These are phyloP conservation scores for Quillaja saponaria DNA, from an alignment of 306 rosid species.

Conservation along the genomic window DNA sequence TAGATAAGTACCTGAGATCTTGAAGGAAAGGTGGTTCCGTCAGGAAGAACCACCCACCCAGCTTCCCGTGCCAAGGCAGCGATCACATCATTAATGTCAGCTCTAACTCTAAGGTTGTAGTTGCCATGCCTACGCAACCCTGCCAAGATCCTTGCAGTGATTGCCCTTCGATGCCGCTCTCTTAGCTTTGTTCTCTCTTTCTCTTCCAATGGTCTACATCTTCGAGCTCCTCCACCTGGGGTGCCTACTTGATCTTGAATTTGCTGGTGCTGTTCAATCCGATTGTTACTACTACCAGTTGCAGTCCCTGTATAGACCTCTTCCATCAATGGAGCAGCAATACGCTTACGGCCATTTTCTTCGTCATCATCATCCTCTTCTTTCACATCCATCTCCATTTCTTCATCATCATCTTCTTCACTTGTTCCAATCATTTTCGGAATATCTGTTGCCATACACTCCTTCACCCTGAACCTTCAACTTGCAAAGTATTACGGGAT, in stretches of 20 bases:
- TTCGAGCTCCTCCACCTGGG: slow-evolving; percentile 75
- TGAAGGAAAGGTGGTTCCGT: slow-evolving; percentile 91
- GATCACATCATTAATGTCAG: slow-evolving; percentile 95
- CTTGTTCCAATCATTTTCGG: slow-evolving; percentile 77
- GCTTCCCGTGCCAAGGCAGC: slow-evolving; percentile 96
- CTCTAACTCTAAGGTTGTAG: slow-evolving; percentile 96
- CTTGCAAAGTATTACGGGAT: slow-evolving; percentile 19
- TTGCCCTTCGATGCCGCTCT: slow-evolving; percentile 97
- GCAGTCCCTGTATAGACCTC: slow-evolving; percentile 69
- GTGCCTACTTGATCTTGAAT: slow-evolving; percentile 71
- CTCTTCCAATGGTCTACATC: slow-evolving; percentile 92
- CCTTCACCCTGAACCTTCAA: slow-evolving; percentile 31
- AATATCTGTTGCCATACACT: slow-evolving; percentile 73
- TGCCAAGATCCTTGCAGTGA: slow-evolving; percentile 94
- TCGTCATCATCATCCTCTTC: slow-evolving; percentile 76
- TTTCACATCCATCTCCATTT: slow-evolving; percentile 86
- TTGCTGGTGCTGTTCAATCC: slow-evolving; percentile 62
- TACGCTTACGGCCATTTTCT: slow-evolving; percentile 53
- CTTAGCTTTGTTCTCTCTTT: slow-evolving; percentile 96
- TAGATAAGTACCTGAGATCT: slow-evolving; percentile 72
- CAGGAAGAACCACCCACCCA: slow-evolving; percentile 99
- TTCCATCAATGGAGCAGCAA: slow-evolving; percentile 43
- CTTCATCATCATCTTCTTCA: slow-evolving; percentile 90
- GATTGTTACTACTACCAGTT: slow-evolving; percentile 49
- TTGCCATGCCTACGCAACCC: slow-evolving; percentile 97